Percentiles rank a stretch among this genome's conserved stretches.
Conservation (phyloP, 2,329 filamentous ascomycete species). For the Penicillium sclerotiorum region DNA sequence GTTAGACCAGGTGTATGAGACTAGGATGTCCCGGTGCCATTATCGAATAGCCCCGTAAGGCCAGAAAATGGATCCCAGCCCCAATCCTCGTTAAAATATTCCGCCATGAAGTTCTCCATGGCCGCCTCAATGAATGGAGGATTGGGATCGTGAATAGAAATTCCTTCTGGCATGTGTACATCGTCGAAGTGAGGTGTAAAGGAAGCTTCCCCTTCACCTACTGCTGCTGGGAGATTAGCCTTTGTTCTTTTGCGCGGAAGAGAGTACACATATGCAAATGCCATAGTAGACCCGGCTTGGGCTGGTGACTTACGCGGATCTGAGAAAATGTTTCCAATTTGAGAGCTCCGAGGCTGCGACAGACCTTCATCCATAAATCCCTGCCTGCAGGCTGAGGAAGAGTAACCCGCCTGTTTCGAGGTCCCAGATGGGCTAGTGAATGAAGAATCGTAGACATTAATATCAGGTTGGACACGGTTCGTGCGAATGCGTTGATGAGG, state of each 20-base stretch:
- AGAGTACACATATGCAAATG: too few relatives aligned
- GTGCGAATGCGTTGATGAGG: not conserved
- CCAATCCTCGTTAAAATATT: constrained; percentile 28
- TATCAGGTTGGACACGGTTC: not conserved
- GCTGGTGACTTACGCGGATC: too few relatives aligned
- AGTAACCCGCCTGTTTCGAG: not conserved
- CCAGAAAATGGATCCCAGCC: constrained; percentile 28
- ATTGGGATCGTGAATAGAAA: constrained; percentile 7
- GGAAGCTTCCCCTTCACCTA: too few relatives aligned
- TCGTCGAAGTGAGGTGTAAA: not conserved
- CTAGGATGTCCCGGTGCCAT: too few relatives aligned
- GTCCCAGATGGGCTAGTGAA: not conserved
- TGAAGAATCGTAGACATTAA: not conserved
- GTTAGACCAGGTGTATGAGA: too few relatives aligned
- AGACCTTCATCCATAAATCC: too few relatives aligned
- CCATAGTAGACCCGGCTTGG: too few relatives aligned
- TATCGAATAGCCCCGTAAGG: constrained; percentile 1
- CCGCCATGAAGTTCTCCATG: constrained; percentile 27
- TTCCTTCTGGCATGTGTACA: not conserved
- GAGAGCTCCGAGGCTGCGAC: too few relatives aligned
- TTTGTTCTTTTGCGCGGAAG: too few relatives aligned
- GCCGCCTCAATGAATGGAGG: constrained; percentile 18
- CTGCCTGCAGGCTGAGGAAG: too few relatives aligned
- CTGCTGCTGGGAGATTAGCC: too few relatives aligned
- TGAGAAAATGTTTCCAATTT: too few relatives aligned